Base-by-base conservation (phyloP, 768 basidiomycete genomes). In the Infundibulicybe gibba region DNA sequence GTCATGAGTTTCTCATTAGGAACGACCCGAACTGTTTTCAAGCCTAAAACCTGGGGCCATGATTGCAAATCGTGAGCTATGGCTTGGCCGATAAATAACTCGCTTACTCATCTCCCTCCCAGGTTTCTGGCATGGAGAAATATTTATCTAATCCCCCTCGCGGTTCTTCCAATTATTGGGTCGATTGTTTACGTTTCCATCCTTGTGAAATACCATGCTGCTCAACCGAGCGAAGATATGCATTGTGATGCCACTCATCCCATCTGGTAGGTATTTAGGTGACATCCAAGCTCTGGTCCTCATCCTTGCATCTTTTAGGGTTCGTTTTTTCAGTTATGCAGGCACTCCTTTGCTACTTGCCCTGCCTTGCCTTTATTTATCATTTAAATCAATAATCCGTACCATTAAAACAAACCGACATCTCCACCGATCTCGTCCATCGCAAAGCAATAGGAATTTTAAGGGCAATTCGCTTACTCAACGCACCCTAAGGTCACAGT, bases 291-390 rank as follows among this genome's bases (percentile, higher is more conserved):
- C 3, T 41, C 19, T 31, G 15, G 43, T 25, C 41, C 38, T 40
- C 8, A 43, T 35, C 38, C 37, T 49, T 20, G 40, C 41, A 45
- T 40, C 17, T 2, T 45, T 10, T 33, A 86, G 85, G 85, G 70
- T 78, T 25, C 79, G 84, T 39, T 72, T 85, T 46, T 53, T 83
- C n/a, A 76, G 79, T 33, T 85, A 84, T 53, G 76, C 82, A 11
- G 85, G 82, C 6, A 56, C 72, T 6, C 74, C 83, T 0, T 67
- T 82, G 47, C 45, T 79, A 37, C 59, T 79, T 9, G 63, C 72
- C 3, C 58, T 83, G 13, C 83, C 84, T 2, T 76, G 75, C 40
- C 60, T 81, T 34, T 63, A 71, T 50, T 59, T 82, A 11, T 79
- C 81, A 3, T 59, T 72, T 19, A 58, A 60, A 31, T 73, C 75